Conservation (phyloP, 805 yeast species). For the Jamesozyma rosinii region DNA sequence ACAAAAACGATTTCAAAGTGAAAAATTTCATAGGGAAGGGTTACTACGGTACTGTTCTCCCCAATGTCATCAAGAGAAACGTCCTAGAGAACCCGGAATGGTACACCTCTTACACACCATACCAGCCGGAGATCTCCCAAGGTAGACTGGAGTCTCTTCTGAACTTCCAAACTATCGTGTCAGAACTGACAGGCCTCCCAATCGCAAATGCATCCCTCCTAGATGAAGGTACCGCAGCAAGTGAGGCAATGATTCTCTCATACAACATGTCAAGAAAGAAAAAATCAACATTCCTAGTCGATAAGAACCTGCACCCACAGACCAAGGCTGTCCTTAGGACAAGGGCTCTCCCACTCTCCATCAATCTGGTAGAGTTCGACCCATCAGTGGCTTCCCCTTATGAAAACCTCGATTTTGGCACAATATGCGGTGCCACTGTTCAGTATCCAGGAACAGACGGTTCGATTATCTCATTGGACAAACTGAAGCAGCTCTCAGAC, state of each 20-base stretch:
- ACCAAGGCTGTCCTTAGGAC: slow-evolving; percentile 71
- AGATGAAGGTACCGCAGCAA: slow-evolving; percentile 97
- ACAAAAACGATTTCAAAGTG: slow-evolving; percentile 55
- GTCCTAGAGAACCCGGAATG: slow-evolving; percentile 90
- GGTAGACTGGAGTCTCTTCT: slow-evolving; percentile 86
- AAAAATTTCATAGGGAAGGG: slow-evolving; percentile 88
- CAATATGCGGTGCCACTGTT: slow-evolving; percentile 64
- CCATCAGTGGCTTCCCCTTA: slow-evolving; percentile 28
- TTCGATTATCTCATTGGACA: slow-evolving; percentile 39
- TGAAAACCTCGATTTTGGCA: neutral
- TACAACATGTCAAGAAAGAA: slow-evolving; percentile 61
- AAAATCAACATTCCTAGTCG: slow-evolving; percentile 60
- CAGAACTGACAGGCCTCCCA: slow-evolving; percentile 89
- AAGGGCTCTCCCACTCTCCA: slow-evolving; percentile 67
- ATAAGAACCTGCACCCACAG: slow-evolving; percentile 71
- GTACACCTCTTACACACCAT: slow-evolving; percentile 98
- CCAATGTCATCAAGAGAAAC: slow-evolving; percentile 89
- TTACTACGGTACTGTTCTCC: slow-evolving; percentile 80
- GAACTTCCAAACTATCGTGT: slow-evolving; percentile 85
- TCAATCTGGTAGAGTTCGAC: slow-evolving; percentile 53
- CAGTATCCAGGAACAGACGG: slow-evolving; percentile 93
- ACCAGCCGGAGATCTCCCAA: slow-evolving; percentile 96
- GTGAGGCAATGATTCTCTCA: slow-evolving; percentile 88
- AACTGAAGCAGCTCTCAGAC: slow-evolving; percentile 49
- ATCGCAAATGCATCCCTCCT: slow-evolving; percentile 89